phyloP scores from a whole-genome alignment of 2,329 filamentous ascomycete species.

The Diaporthe ilicicola region DNA sequence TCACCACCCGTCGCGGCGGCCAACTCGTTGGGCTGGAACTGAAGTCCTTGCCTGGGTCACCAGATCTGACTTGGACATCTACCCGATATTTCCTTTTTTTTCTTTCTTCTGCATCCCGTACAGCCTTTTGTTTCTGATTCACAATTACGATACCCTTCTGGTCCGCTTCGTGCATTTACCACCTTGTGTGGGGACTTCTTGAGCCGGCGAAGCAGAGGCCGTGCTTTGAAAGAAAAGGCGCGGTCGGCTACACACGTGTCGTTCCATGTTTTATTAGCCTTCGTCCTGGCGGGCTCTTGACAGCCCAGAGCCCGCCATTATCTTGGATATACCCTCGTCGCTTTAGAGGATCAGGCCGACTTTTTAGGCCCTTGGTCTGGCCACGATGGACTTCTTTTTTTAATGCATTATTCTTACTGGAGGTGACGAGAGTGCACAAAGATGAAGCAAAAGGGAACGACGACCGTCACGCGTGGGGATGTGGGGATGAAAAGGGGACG shows the following conservation, averaged over 20 bases:
- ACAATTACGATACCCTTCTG: conserved; percentile 56
- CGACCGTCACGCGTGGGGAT: conserved; percentile 30
- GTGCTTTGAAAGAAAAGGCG: conserved; percentile 11
- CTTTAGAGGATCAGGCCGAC: conserved; percentile 42
- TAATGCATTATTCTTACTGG: conserved; percentile 36
- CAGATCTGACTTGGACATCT: conserved; percentile 32
- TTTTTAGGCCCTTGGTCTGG: conserved; percentile 45
- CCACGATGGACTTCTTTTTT: conserved; percentile 39
- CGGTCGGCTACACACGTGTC: conserved; percentile 32
- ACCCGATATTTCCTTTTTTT: conserved; percentile 40
- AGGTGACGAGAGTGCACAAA: conserved; percentile 32
- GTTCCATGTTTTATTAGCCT: conserved; percentile 35
- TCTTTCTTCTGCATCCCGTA: conserved; percentile 36
- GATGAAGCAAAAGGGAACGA: conserved; percentile 14
- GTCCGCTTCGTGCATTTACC: conserved; percentile 41
- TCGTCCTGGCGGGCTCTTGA: conserved; percentile 25
- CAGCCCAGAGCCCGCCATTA: conserved; percentile 14
- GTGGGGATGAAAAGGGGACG: conserved; percentile 34
- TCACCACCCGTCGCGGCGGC: conserved; percentile 91
- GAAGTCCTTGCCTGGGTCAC: conserved; percentile 44
- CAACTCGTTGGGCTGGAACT: conserved; percentile 97
- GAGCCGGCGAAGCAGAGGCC: conserved; percentile 33
- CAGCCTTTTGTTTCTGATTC: conserved; percentile 37
- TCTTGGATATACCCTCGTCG: conserved; percentile 34
- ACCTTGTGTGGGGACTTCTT: conserved; percentile 40